A percentile compares a stretch with the other conserved stretches of the same genome.
Evolutionary conservation across 2,329 filamentous ascomycete species (phyloP).

Genomic region (Alternaria atra): DNA sequence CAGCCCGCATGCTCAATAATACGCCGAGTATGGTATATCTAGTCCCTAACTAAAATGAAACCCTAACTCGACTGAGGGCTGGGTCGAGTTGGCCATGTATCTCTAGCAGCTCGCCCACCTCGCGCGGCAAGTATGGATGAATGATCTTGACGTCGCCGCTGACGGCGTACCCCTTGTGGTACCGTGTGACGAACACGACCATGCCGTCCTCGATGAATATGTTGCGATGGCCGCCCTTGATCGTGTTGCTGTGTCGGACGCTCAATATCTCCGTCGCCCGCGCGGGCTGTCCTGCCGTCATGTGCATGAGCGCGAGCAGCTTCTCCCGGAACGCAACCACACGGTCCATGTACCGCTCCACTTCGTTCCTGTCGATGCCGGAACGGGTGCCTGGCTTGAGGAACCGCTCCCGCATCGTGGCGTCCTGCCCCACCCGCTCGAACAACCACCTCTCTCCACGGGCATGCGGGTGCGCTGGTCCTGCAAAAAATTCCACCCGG

Average conservation of each 20-base stretch:
- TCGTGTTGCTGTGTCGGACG: conserved; percentile 27
- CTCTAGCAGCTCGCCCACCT: conserved; percentile 34
- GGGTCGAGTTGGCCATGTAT: no score
- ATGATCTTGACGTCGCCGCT: conserved; percentile 35
- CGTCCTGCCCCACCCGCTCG: no score
- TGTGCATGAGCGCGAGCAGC: not conserved
- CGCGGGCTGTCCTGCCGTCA: not conserved
- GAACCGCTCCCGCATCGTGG: not conserved
- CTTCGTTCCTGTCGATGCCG: not conserved
- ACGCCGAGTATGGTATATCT: no score
- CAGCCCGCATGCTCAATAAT: no score
- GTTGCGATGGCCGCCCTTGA: conserved; percentile 10
- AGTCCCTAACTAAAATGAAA: no score
- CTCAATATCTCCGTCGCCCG: conserved; percentile 26
- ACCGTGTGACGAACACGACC: conserved; percentile 30
- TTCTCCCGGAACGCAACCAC: conserved; percentile 24
- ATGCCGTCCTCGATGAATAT: conserved; percentile 34
- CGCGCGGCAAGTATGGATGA: conserved; percentile 34
- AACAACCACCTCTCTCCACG: no score
- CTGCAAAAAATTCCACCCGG: no score
- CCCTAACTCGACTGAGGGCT: no score
- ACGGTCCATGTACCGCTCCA: conserved; percentile 22
- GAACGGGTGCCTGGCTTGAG: conserved; percentile 5
- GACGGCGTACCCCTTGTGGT: conserved; percentile 30
- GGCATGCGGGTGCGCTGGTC: no score